Conservation (phyloP, 139 green algal species). For the Haematococcus sp. region DNA sequence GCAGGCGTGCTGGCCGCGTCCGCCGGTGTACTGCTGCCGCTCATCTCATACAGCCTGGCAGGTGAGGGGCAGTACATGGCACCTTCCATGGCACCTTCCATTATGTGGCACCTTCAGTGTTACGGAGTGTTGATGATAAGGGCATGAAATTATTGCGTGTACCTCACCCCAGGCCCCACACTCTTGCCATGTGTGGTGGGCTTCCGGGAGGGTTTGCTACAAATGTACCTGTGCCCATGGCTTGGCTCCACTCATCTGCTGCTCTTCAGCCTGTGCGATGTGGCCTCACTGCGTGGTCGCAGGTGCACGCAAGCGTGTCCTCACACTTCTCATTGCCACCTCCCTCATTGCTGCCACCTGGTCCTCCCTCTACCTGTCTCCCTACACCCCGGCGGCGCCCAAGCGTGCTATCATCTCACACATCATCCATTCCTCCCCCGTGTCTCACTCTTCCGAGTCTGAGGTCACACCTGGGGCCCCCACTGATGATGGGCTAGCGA, state of each 20-base stretch:
- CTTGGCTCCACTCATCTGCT: neutral
- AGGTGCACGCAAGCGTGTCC: conserved; percentile 1
- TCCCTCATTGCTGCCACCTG: conserved; percentile 4
- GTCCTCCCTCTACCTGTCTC: conserved; percentile 4
- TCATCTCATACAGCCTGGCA: conserved; percentile 16
- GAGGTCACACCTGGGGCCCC: neutral
- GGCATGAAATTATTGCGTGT: too few species aligned
- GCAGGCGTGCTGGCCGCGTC: conserved; percentile 19
- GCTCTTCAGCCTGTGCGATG: neutral
- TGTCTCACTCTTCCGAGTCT: neutral
- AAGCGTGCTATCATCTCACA: conserved; percentile 11
- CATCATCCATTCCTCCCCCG: neutral
- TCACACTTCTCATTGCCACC: neutral
- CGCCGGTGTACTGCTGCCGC: conserved; percentile 25
- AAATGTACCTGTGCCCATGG: too few species aligned
- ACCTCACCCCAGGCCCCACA: too few species aligned
- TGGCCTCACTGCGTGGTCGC: neutral
- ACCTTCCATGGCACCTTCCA: too few species aligned
- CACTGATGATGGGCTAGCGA: neutral
- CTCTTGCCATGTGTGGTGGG: too few species aligned
- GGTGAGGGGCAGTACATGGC: neutral
- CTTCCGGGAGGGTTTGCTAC: too few species aligned
- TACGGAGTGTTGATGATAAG: too few species aligned
- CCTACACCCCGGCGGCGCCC: conserved; percentile 4
- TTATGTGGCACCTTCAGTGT: too few species aligned